phyloP scores from a whole-genome alignment of 805 yeast genomes.

The Kodamaea fukazawae region DNA sequence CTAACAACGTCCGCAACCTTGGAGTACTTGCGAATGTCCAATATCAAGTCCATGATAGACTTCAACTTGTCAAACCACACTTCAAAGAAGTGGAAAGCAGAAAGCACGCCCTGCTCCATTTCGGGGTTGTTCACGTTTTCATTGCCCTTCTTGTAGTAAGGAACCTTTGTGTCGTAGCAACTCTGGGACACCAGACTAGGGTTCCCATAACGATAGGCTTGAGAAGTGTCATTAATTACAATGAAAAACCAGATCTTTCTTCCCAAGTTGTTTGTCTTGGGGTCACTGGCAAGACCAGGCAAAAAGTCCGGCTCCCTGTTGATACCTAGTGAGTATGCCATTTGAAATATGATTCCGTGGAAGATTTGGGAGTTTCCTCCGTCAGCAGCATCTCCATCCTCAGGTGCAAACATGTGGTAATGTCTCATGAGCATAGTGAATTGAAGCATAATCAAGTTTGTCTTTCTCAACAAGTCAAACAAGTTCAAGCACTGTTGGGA shows the following conservation, averaged over 20 bases:
- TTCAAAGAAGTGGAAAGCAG: constrained; percentile 27
- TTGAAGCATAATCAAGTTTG: constrained; percentile 55
- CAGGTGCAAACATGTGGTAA: constrained; percentile 57
- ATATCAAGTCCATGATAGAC: constrained; percentile 13
- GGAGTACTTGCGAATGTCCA: constrained; percentile 14
- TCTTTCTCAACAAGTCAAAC: constrained; percentile 39
- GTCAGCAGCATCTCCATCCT: constrained; percentile 57
- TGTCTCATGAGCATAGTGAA: constrained; percentile 56
- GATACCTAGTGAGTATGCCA: constrained; percentile 47
- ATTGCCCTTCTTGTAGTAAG: constrained; percentile 31
- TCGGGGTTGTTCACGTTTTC: constrained; percentile 30
- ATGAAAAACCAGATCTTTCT: constrained; percentile 55
- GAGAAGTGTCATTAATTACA: constrained; percentile 27
- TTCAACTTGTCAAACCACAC: constrained; percentile 21
- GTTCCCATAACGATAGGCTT: constrained; percentile 32
- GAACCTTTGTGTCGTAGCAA: constrained; percentile 28
- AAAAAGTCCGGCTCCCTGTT: constrained; percentile 48
- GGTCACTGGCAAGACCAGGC: constrained; percentile 23
- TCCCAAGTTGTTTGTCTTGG: constrained; percentile 32
- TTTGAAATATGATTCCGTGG: constrained; percentile 31
- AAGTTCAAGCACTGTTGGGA: constrained; percentile 37
- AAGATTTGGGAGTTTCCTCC: constrained; percentile 57
- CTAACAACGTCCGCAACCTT: constrained; percentile 12
- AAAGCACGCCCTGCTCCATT: constrained; percentile 15
- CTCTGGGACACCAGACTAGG: constrained; percentile 30